Conservation (phyloP, 73 alveolate genomes). For the Diophrys appendiculata region DNA sequence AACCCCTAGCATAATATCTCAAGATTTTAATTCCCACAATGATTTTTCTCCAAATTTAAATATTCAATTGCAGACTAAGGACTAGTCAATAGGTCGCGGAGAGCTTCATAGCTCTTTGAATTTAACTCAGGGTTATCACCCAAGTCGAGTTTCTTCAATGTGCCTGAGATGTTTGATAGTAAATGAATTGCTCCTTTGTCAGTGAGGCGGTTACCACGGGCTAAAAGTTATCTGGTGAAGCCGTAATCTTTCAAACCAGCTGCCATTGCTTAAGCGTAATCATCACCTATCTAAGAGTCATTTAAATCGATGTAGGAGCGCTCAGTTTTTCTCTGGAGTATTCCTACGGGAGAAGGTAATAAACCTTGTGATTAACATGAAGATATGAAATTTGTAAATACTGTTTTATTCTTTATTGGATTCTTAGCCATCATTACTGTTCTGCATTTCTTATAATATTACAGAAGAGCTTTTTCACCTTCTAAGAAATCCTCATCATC, state of each 20-base stretch:
- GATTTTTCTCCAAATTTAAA: not conserved
- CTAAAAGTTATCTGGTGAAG: not conserved
- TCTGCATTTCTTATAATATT: not conserved
- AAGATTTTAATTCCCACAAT: not conserved
- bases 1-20: not conserved
- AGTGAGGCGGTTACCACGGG: not conserved
- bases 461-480: not conserved
- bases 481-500: not conserved
- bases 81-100: not conserved
- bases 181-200: not conserved
- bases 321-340: not conserved
- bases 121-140: not conserved
- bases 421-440: not conserved
- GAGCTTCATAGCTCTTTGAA: not conserved
- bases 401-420: not conserved
- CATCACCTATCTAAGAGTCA: not conserved
- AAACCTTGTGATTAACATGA: not conserved
- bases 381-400: not conserved
- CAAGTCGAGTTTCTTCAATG: not conserved
- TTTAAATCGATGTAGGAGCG: not conserved
- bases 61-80: not conserved
- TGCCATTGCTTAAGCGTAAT: not conserved
- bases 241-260: not conserved
- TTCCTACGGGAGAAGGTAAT: not conserved
- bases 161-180: not conserved